Base-by-base conservation (phyloP, 306 rosid species). In the Pyrus betulifolia region DNA sequence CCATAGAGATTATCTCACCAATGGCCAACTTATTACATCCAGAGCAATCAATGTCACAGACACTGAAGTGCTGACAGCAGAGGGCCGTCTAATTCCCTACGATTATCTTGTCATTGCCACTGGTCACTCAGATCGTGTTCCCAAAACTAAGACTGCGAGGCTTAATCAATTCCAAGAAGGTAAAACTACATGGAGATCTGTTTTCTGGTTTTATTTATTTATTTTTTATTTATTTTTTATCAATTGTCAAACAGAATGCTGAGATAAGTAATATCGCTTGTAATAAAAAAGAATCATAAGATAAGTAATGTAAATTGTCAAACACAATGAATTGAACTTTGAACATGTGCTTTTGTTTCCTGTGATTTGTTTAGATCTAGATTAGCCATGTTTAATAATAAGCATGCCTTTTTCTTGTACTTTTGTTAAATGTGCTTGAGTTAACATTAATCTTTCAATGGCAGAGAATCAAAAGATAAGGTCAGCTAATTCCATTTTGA, bases 61-160 rank as follows among this genome's bases (percentile, higher is more conserved):
- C 54, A 83, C 87, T 0, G 84, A 88, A 86, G 93, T 93, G 3
- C 40, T 84, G 67, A 90, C 96, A 3, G 92, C 81, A 1, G 91
- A 88, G 8, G 92, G 96, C 33, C 82, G 31, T 44, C 74, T 19
- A 28, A 74, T 91, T 82, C 74, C 42, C 13, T 89, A 85, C 60
- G 96, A 93, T 66, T 88, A 82, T 74, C 89, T 91, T 7, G 91
- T 87, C 42, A 79, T 93, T 81, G 93, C 97, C 81, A 87, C 96
- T 63, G 97, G 96, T 67, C 96, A 83, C 81, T 59, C 83, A 13
- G 78, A 89, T 70, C 67, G 80, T 81, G 76, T 79, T 61, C 90
- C 97, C 21, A 80, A 61, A 84, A 77, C 52, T 11, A 89, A 84
- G 76, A 42, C 63, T 8, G 91, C 75, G 13, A 87, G 93, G 70